A percentile compares a stretch with the other conserved stretches of the same genome.
These are phyloP conservation scores for Fusarium sp. DNA, from an alignment of 2,329 filamentous ascomycete species.

Conservation along the genomic window DNA sequence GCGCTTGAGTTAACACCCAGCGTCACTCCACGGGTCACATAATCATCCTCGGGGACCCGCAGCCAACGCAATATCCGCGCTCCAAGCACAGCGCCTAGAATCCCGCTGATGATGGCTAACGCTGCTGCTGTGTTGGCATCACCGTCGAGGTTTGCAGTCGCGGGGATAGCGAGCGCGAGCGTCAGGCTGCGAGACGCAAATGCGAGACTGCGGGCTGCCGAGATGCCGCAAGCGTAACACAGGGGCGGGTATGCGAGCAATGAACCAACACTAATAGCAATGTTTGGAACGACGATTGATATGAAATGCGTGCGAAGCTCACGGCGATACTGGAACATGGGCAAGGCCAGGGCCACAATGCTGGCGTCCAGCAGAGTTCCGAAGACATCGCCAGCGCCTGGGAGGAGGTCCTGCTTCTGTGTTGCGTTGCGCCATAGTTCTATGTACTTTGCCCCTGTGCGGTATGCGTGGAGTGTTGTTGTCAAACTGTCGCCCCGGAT, in stretches of 20 bases:
- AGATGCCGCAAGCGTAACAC: slow-evolving; percentile 68
- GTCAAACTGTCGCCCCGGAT: slow-evolving; percentile 57
- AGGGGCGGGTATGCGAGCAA: slow-evolving; percentile 70
- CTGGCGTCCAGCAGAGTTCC: slow-evolving; percentile 67
- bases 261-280: slow-evolving; percentile 64
- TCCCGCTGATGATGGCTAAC: slow-evolving; percentile 70
- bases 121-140: slow-evolving; percentile 69
- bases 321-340: slow-evolving; percentile 71
- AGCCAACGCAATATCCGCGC: slow-evolving; percentile 61
- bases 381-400: slow-evolving; percentile 70
- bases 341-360: slow-evolving; percentile 70
- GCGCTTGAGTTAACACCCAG: slow-evolving; percentile 72
- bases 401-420: slow-evolving; percentile 46
- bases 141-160: slow-evolving; percentile 68
- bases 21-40: slow-evolving; percentile 72
- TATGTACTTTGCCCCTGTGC: slow-evolving; percentile 66
- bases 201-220: slow-evolving; percentile 63
- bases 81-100: slow-evolving; percentile 69
- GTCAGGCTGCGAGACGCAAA: slow-evolving; percentile 70
- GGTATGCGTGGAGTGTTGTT: slow-evolving; percentile 61
- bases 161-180: slow-evolving; percentile 70
- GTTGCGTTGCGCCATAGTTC: slow-evolving; percentile 60
- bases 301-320: slow-evolving; percentile 67
- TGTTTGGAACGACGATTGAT: slow-evolving; percentile 66
- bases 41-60: slow-evolving; percentile 71